Evolutionary conservation across 1,284 basidiomycete species (phyloP).

Genomic region (Marasmius tenuissimus): DNA sequence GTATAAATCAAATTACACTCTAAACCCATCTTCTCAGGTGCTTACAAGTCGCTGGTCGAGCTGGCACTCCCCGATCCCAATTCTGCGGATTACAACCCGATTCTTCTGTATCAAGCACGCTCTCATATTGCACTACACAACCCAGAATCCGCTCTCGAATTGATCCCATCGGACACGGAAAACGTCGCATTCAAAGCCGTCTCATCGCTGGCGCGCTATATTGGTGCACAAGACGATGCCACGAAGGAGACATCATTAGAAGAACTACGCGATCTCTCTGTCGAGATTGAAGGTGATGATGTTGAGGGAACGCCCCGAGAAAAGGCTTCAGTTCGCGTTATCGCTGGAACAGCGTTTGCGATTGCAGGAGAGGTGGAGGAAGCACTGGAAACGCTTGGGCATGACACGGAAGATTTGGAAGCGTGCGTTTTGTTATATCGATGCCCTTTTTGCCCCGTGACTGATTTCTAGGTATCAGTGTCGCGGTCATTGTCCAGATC

Average conservation of each 20-base stretch:
- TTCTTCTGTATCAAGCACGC: conserved; percentile 81
- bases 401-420: conserved; percentile 77
- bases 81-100: conserved; percentile 63
- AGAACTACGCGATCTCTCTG: conserved; percentile 79
- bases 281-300: conserved; percentile 84
- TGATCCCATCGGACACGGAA: conserved; percentile 59
- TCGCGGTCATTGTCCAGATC: conserved; percentile 80
- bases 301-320: conserved; percentile 61
- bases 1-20: not conserved
- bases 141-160: conserved; percentile 50
- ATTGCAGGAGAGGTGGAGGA: conserved; percentile 86
- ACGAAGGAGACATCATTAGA: conserved; percentile 69
- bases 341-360: conserved; percentile 84
- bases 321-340: conserved; percentile 70
- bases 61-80: conserved; percentile 57
- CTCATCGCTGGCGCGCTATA: conserved; percentile 67
- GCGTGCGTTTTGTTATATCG: conserved; percentile 57
- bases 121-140: conserved; percentile 78
- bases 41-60: conserved; percentile 60
- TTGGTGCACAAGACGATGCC: conserved; percentile 45
- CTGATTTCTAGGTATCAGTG: conserved; percentile 41
- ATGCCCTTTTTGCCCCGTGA: conserved; percentile 11
- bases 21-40: conserved; percentile 41
- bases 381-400: conserved; percentile 82
- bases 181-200: conserved; percentile 74